A percentile compares a stretch with the other conserved stretches of the same genome.
Evolutionary conservation across 1,284 basidiomycete genomes (phyloP).

Genomic region (Blastosporella zonata): DNA sequence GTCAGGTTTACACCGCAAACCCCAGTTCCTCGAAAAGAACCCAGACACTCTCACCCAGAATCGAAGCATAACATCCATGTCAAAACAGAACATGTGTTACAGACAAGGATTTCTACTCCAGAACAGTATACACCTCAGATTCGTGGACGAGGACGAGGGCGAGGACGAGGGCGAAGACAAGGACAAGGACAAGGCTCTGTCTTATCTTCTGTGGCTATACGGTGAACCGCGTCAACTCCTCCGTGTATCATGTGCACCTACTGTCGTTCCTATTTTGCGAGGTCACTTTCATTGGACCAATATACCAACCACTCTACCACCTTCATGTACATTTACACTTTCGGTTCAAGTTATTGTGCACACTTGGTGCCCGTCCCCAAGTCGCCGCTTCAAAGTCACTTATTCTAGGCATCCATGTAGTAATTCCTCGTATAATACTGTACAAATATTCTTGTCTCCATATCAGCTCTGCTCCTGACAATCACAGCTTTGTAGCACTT

Average conservation of each 20-base stretch:
- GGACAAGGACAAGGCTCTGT: constrained; percentile 37
- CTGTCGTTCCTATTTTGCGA: not conserved
- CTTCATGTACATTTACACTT: not conserved
- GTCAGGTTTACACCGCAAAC: constrained; percentile 42
- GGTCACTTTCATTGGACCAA: constrained; percentile 1
- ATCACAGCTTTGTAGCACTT: too few relatives aligned
- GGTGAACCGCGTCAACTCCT: constrained; percentile 4
- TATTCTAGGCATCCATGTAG: not conserved
- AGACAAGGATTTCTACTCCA: not conserved
- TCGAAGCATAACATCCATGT: not conserved
- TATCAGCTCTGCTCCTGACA: not conserved
- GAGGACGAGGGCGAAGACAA: constrained; percentile 32
- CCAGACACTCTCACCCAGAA: not conserved
- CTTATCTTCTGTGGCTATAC: constrained; percentile 16
- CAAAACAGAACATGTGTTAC: not conserved
- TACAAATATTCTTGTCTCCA: not conserved
- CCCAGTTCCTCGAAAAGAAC: not conserved
- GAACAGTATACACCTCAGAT: not conserved
- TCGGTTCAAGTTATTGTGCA: not conserved
- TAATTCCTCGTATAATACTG: constrained; percentile 1
- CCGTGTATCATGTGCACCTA: not conserved
- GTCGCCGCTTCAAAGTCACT: not conserved
- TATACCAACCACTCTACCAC: not conserved
- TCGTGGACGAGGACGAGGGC: constrained; percentile 29
- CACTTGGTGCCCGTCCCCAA: too few relatives aligned